phyloP scores from a whole-genome alignment of 768 basidiomycete genomes.

The Tricholoma bakamatsutake region DNA sequence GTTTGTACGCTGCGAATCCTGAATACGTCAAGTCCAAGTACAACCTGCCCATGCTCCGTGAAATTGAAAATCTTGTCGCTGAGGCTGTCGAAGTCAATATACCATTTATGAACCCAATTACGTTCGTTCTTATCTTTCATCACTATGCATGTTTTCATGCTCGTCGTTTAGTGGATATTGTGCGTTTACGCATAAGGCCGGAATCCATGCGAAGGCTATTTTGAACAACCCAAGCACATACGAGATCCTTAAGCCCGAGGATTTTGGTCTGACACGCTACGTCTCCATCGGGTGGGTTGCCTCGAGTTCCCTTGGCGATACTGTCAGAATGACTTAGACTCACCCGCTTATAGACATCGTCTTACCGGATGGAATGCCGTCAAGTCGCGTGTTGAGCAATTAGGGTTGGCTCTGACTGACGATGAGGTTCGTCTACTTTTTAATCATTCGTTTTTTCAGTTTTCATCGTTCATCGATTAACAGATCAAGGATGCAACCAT shows the following conservation, averaged over 20 bases:
- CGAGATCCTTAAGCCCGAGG: constrained; percentile 98
- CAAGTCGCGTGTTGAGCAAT: constrained; percentile 98
- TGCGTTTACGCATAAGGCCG: constrained; percentile 99
- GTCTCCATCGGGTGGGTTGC: constrained; percentile 84
- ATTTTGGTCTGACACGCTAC: constrained; percentile 96
- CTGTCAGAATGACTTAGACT: background rate
- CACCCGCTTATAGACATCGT: constrained; percentile 56
- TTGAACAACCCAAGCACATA: constrained; percentile 99
- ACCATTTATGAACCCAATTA: constrained; percentile 95
- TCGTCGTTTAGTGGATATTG: constrained; percentile 79
- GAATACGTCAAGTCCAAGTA: constrained; percentile 99
- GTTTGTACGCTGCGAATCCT: constrained; percentile 94
- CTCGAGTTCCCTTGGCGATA: background rate
- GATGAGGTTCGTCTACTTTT: constrained; percentile 55
- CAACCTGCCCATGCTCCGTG: constrained; percentile 94
- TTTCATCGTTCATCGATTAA: constrained; percentile 1
- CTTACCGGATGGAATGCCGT: constrained; percentile 99
- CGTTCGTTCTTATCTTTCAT: constrained; percentile 38
- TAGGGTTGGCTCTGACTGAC: constrained; percentile 84
- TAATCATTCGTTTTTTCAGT: background rate
- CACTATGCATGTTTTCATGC: constrained; percentile 3
- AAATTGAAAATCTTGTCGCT: constrained; percentile 97
- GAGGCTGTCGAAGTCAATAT: constrained; percentile 98
- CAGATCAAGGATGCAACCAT: constrained; percentile 97
- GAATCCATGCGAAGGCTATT: constrained; percentile 99